Conservation (phyloP, 305 asterid genomes). For the Fraxinus dipetala region DNA sequence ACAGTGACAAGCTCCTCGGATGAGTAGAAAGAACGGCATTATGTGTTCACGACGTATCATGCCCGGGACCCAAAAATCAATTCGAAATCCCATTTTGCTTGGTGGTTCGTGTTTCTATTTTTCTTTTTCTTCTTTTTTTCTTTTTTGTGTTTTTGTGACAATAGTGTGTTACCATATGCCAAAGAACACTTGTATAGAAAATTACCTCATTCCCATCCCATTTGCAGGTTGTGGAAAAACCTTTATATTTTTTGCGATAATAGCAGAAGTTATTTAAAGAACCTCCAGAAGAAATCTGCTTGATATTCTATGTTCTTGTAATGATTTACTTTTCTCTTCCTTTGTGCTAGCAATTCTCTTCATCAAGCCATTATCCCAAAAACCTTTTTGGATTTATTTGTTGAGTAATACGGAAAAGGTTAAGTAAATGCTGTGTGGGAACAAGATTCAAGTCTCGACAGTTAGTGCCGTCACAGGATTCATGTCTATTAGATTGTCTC, state of each 20-base stretch:
- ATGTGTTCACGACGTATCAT: not conserved
- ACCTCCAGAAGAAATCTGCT: not conserved
- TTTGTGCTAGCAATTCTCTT: not conserved
- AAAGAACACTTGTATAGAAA: not conserved
- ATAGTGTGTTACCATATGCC: not conserved
- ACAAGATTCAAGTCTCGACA: not conserved
- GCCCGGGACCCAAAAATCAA: not conserved
- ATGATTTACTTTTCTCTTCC: not conserved
- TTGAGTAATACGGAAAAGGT: not conserved
- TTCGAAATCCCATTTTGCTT: not conserved
- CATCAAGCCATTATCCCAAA: not conserved
- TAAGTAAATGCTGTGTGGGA: not conserved
- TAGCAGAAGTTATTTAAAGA: not conserved
- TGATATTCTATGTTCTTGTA: not conserved
- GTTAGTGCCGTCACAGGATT: not conserved
- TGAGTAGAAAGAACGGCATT: not conserved
- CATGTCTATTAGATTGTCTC: not conserved
- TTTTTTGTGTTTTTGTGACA: not conserved
- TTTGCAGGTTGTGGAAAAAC: not conserved
- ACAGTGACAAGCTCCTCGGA: not conserved
- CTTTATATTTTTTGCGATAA: not conserved
- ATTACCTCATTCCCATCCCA: not conserved
- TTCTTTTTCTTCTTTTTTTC: too few species aligned
- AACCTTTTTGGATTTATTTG: not conserved
- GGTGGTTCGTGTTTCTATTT: not conserved